Base-by-base conservation (phyloP, 176 grass and related monocot species). In the Carex kokanica region DNA sequence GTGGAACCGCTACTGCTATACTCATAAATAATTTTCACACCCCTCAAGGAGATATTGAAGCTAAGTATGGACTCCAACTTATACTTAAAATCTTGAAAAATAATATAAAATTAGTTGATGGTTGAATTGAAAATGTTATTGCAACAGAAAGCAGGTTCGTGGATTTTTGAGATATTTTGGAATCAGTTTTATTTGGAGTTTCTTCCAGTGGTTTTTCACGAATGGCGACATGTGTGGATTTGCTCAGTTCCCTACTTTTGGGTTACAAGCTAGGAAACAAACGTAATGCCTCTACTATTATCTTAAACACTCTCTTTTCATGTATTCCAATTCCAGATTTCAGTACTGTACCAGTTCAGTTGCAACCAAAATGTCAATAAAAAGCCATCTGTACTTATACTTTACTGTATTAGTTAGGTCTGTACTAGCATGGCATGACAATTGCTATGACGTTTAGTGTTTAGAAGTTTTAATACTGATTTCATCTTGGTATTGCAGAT, bases 1-100 rank as follows among this genome's bases (percentile, higher is more conserved):
- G 96, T 78, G 96, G 96, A 73, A 95, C 91, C 38, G 96, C 96
- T 18, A 93, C 96, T 16, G 96, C 96, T 79, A 89, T 99, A 4
- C 96, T 99, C 55, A 94, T 99, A 82, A 99, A 99, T 81, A 92
- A 92, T 8, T 99, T 99, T 64, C 96, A 99, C 83, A 99, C 93
- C 16, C 86, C 93, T 69, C 89, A 89, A 81, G 96, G 96, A 88
- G 89, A 99, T 84, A 93, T 89, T 49, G 91, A 88, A 74, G 96
- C 93, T n/a, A 95, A 85, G 96, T 99, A 86, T 25, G 52, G 2
- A 57, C 29, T 31, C 53, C 51, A 80, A 53, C 21, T 54, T 75
- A 11, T 82, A 60, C 24, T 49, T 20, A 16, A 16, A 64, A 34
- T 83, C 81, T 86, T 58, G 74, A 61, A 77, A 69, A 78, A 53